Conservation (phyloP, 139 green algal species). For the Raphidocelis subcapitata region DNA sequence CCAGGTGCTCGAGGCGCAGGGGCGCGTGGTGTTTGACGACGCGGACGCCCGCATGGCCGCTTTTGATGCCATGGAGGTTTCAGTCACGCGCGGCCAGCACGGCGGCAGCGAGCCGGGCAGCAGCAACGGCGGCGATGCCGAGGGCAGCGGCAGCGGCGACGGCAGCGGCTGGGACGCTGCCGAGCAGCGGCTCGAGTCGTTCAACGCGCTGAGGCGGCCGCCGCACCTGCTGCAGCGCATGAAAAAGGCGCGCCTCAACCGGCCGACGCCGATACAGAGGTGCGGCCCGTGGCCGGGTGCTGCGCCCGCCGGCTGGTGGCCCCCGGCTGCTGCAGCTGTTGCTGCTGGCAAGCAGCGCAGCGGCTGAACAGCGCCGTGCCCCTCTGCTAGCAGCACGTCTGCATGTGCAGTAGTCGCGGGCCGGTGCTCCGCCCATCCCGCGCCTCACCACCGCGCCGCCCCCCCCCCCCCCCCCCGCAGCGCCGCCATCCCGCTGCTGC, state of each 20-base stretch:
- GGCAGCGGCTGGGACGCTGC: not conserved
- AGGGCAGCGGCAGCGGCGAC: not conserved
- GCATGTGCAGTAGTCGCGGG: not conserved
- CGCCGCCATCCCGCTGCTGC: constrained; percentile 7
- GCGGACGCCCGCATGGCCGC: constrained; percentile 11
- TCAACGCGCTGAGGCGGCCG: not conserved
- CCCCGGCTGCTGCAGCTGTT: not conserved
- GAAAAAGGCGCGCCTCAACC: not conserved
- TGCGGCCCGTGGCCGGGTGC: not conserved
- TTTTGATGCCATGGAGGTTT: constrained; percentile 4
- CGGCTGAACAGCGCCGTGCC: not conserved
- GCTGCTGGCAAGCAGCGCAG: no score
- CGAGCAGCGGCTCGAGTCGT: constrained; percentile 3
- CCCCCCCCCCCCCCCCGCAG: not conserved
- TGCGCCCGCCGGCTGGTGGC: not conserved
- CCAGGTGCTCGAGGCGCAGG: not conserved
- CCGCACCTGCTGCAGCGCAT: not conserved
- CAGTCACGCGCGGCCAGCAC: not conserved
- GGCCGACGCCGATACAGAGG: constrained; percentile 23
- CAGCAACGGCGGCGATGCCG: not conserved
- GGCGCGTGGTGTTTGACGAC: constrained; percentile 7
- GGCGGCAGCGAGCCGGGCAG: not conserved
- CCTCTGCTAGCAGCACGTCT: not conserved
- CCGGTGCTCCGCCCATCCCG: no score
- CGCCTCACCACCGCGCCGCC: no score